Base-by-base conservation (phyloP, 495 filamentous ascomycete genomes). In the Darksidea phi region DNA sequence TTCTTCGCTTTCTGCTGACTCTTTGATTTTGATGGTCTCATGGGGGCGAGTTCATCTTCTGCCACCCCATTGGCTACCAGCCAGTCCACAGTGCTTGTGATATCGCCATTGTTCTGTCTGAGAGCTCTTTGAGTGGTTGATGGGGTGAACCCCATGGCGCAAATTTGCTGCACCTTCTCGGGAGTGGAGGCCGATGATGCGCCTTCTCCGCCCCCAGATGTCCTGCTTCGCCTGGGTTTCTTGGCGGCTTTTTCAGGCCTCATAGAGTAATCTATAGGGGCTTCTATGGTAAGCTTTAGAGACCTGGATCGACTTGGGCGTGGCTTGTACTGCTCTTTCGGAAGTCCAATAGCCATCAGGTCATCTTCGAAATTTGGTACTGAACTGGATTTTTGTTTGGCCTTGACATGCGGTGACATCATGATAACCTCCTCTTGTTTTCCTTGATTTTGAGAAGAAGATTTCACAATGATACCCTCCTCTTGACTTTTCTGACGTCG, bases 281-380 rank as follows among this genome's bases (percentile, higher is more conserved):
- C 57, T 38, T 72, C 67, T 11, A 48, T 20, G 12, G 46, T 21
- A 21, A 63, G 18, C 15, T 52, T 62, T 8, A 68, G 60, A n/a
- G 73, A 72, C 13, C 72, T 50, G n/a, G 72, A 72, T 21, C 70
- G 64, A 48, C 69, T 72, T 13, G 70, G 73, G n/a, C 72, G 58
- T 24, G 73, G 71, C 54, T 71, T 62, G 56, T 73, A 75, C 15
- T 56, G 46, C 48, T 75, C 72, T 57, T 64, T 68, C 23, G 67
- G 69, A 17, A 72, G 47, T 17, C 64, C 71, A 49, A 71, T 63
- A 4, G 54, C 63, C 1, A 36, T 17, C 17, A 69, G 60, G 23
- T 74, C 69, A 45, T 66, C 67, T 41, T 67, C 59, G 23, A 70
- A 57, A 7, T 61, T 24, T 11, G 18, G 34, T n/a, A 52, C 3